Base-by-base conservation (phyloP, 2,329 filamentous ascomycete genomes). In the Fusarium fujikuroi region DNA sequence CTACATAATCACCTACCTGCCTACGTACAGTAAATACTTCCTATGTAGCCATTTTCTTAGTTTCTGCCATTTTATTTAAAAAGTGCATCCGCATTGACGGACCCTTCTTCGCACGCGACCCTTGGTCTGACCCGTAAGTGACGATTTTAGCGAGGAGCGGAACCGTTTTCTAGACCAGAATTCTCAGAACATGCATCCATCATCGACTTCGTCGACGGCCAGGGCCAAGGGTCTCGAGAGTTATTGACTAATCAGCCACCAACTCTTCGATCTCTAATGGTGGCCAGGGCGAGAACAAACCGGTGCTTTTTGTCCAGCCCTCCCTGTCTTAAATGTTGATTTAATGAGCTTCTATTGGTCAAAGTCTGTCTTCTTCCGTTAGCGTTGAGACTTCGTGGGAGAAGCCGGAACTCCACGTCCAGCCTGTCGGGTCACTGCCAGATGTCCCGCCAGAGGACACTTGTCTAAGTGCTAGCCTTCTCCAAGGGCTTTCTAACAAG, bases 241-340 rank as follows among this genome's bases (percentile, higher is more conserved):
- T 61, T 66, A 68, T 66, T 58, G 60, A 72, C 66, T 70, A 72
- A 57, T 50, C 49, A 60, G 25, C 62, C 57, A 70, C 70, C 63
- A 74, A 69, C 66, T 72, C 60, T 73, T 36, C 52, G 60, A 62
- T 43, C 52, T 66, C 32, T 72, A 53, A 65, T 75, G 71, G 66
- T 72, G 77, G 73, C 70, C 60, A 63, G 63, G 70, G 77, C 79
- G 79, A 80, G 78, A 80, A 81, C 72, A 80, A 80, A 80, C 79
- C 79, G 78, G 79, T 77, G 65, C 64, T 52, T 57, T 58, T 66
- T 60, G 42, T 60, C 43, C 64, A 59, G 42, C 60, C 53, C 71
- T 73, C 70, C 73, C 71, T 70, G 66, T 65, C 66, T 70, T 71
- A 69, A 66, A 53, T 39, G 60, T 63, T 25, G 34, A 16, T 69